phyloP scores from a whole-genome alignment of 2,329 filamentous ascomycete species.

The Neonectria faginata region DNA sequence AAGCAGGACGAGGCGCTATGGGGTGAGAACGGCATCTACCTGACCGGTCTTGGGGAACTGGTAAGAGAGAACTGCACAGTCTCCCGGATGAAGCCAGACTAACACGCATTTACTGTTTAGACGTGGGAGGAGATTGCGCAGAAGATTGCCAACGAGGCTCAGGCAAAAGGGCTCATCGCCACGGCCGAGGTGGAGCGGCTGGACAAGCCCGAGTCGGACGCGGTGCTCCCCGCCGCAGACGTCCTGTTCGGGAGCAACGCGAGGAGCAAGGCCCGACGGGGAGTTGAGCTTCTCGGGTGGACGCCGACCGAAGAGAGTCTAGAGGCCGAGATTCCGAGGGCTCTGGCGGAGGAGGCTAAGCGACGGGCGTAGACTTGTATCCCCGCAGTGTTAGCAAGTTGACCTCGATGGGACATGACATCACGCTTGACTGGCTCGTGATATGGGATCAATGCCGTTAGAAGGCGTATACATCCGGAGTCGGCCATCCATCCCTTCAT shows the following conservation, averaged over 20 bases:
- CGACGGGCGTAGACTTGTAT: not conserved
- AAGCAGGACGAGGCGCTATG: slow-evolving; percentile 46
- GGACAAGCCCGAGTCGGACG: slow-evolving; percentile 57
- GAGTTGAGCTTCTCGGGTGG: slow-evolving; percentile 66
- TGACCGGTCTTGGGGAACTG: slow-evolving; percentile 46
- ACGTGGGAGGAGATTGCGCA: slow-evolving; percentile 49
- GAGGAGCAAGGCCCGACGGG: slow-evolving; percentile 62
- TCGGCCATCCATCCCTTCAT: not conserved
- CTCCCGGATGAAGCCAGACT: not conserved
- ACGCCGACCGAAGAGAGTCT: slow-evolving; percentile 61
- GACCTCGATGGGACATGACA: too few relatives aligned
- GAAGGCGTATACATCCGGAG: too few relatives aligned
- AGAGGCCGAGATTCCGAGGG: slow-evolving; percentile 54
- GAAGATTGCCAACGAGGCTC: slow-evolving; percentile 44
- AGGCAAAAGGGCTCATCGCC: slow-evolving; percentile 41
- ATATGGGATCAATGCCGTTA: too few relatives aligned
- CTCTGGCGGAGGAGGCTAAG: slow-evolving; percentile 42
- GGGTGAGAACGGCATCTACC: slow-evolving; percentile 55
- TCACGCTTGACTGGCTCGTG: too few relatives aligned
- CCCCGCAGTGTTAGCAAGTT: too few relatives aligned
- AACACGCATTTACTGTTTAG: slow-evolving; percentile 19
- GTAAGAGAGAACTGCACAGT: slow-evolving; percentile 38
- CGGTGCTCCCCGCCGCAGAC: slow-evolving; percentile 57
- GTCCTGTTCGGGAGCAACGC: slow-evolving; percentile 70
- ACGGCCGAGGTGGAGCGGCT: slow-evolving; percentile 45